phyloP scores from a whole-genome alignment of 805 yeast genomes.

The Lipomyces yamadae region DNA sequence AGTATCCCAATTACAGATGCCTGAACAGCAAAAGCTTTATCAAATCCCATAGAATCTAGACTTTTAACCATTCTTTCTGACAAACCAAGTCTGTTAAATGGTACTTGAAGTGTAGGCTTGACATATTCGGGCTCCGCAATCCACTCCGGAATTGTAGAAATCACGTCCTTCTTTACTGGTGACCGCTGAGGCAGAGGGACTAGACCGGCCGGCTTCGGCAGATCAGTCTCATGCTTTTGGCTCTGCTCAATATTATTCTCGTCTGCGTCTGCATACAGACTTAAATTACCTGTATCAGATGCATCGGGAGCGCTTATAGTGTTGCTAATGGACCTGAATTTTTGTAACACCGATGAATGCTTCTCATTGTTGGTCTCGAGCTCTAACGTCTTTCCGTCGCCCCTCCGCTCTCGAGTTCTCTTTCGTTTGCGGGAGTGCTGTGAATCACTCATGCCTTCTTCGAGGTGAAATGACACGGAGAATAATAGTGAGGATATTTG shows the following conservation, averaged over 20 bases:
- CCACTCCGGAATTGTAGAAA: conserved; percentile 58
- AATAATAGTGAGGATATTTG: too few species aligned
- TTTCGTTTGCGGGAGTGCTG: conserved; percentile 1
- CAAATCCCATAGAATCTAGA: conserved; percentile 53
- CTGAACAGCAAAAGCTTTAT: conserved; percentile 77
- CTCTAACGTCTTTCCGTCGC: background rate
- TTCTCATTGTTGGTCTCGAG: background rate
- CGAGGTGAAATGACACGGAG: too few species aligned
- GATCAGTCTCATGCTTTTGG: background rate
- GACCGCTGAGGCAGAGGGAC: conserved; percentile 87
- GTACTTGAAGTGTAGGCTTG: conserved; percentile 52
- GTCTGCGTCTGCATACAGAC: conserved; percentile 19
- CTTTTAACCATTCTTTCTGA: conserved; percentile 54
- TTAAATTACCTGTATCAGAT: background rate
- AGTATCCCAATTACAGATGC: conserved; percentile 64
- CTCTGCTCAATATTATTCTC: conserved; percentile 27
- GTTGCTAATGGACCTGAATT: conserved; percentile 5
- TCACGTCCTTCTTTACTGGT: conserved; percentile 52
- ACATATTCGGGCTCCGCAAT: conserved; percentile 65
- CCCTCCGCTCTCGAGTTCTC: background rate
- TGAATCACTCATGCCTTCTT: background rate
- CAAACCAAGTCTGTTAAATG: conserved; percentile 57
- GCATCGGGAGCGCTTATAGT: background rate
- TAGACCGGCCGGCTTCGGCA: conserved; percentile 42
- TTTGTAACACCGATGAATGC: conserved; percentile 10